These are phyloP conservation scores for Kluyveromyces marxianus DNA, from an alignment of 1,139 yeast genomes.

Conservation along the genomic window DNA sequence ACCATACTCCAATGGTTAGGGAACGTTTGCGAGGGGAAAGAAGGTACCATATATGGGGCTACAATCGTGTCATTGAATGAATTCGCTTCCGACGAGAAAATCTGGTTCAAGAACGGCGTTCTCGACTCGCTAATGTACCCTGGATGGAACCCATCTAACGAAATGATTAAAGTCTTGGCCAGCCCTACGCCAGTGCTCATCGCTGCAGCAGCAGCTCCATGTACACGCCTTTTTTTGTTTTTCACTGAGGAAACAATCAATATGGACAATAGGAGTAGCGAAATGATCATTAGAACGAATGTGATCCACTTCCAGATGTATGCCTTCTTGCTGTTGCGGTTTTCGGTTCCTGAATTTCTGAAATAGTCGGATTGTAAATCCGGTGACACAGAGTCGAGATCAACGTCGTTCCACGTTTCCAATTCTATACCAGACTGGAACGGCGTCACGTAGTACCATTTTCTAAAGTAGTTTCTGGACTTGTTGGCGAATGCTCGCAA, in stretches of 20 bases:
- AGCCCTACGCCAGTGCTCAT: background rate
- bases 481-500: background rate
- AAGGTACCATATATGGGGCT: slow-evolving; percentile 79
- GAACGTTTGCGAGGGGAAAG: slow-evolving; percentile 83
- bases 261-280: background rate
- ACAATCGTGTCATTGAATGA: slow-evolving; percentile 50
- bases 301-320: slow-evolving; percentile 4
- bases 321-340: background rate
- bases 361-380: background rate
- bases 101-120: slow-evolving; percentile 62
- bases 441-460: slow-evolving; percentile 3
- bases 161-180: slow-evolving; percentile 51
- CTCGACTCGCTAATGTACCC: slow-evolving; percentile 60
- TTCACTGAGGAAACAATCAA: background rate
- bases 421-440: slow-evolving; percentile 3
- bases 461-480: background rate
- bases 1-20: slow-evolving; percentile 90
- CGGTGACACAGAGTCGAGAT: background rate
- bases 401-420: background rate
- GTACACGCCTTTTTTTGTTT: slow-evolving; percentile 34
- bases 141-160: slow-evolving; percentile 88
- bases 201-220: background rate
- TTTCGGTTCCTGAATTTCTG: background rate
- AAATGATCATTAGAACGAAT: background rate
- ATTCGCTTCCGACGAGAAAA: slow-evolving; percentile 16